Percentiles rank a stretch among this genome's conserved stretches.
These are phyloP conservation scores for Thalassiosira allenii DNA, from an alignment of 352 stramenopile genomes.

Conservation along the genomic window DNA sequence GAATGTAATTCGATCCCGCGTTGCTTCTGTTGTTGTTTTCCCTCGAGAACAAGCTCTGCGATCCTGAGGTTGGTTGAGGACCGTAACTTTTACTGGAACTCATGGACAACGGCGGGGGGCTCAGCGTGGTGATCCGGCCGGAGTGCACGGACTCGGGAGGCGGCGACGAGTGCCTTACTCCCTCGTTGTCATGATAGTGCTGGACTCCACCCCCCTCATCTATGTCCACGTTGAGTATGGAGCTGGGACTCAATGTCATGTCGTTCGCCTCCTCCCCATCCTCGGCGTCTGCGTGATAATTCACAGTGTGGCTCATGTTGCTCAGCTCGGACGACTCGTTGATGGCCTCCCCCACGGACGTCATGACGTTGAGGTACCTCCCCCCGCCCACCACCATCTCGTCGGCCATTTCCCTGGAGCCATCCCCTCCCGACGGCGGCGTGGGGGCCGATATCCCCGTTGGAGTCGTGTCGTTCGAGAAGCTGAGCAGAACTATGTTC, in stretches of 20 bases:
- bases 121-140: conserved; percentile 34
- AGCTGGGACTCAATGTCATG: conserved; percentile 41
- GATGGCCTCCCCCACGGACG: background rate
- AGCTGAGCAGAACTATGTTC: conserved; percentile 52
- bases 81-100: background rate
- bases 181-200: no score
- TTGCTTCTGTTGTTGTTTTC: background rate
- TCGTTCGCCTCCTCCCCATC: conserved; percentile 19
- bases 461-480: conserved; percentile 59
- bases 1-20: background rate
- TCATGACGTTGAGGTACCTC: background rate
- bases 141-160: conserved; percentile 53
- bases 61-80: conserved; percentile 1
- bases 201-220: no score
- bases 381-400: no score
- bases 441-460: background rate
- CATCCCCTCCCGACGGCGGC: no score
- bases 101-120: conserved; percentile 40
- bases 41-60: conserved; percentile 36
- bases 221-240: conserved; percentile 17
- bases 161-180: no score
- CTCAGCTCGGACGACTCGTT: background rate
- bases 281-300: no score
- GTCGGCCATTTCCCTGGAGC: background rate
- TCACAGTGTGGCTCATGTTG: no score